phyloP scores from a whole-genome alignment of 805 yeast species.

The Kodamaea neixiangensis region DNA sequence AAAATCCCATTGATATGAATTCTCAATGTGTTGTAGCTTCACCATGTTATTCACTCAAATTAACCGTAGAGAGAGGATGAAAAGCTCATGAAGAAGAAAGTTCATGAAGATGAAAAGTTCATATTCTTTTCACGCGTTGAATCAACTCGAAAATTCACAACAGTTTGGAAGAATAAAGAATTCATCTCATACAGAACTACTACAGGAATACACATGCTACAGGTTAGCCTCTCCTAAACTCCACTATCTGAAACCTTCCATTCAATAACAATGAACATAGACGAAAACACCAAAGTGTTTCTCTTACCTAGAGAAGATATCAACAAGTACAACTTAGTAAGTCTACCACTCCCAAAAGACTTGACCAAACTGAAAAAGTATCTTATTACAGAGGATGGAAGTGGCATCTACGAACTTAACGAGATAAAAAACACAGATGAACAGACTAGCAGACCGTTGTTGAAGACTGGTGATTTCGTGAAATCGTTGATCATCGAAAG shows the following conservation, averaged over 20 bases:
- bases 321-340: background rate
- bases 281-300: slow-evolving; percentile 9
- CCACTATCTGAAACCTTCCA: too few relatives aligned
- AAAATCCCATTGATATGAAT: too few relatives aligned
- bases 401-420: slow-evolving; percentile 7
- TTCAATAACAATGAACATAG: too few relatives aligned
- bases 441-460: background rate
- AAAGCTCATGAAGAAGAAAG: background rate
- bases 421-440: slow-evolving; percentile 5
- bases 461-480: slow-evolving; percentile 6
- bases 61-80: too few relatives aligned
- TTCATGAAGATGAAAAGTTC: background rate
- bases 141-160: background rate
- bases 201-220: too few relatives aligned
- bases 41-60: too few relatives aligned
- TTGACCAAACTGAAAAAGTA: slow-evolving; percentile 6
- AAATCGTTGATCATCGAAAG: slow-evolving; percentile 6
- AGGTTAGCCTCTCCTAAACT: too few relatives aligned
- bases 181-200: background rate
- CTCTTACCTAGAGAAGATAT: slow-evolving; percentile 5
- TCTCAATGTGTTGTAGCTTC: too few relatives aligned
- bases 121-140: background rate
- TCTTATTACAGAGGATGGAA: background rate
- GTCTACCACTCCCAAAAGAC: slow-evolving; percentile 6
- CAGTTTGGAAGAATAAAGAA: background rate